Percentiles rank a stretch among this genome's conserved stretches.
Conservation (phyloP, 129 eudicot genomes). For the Mikania micrantha region DNA sequence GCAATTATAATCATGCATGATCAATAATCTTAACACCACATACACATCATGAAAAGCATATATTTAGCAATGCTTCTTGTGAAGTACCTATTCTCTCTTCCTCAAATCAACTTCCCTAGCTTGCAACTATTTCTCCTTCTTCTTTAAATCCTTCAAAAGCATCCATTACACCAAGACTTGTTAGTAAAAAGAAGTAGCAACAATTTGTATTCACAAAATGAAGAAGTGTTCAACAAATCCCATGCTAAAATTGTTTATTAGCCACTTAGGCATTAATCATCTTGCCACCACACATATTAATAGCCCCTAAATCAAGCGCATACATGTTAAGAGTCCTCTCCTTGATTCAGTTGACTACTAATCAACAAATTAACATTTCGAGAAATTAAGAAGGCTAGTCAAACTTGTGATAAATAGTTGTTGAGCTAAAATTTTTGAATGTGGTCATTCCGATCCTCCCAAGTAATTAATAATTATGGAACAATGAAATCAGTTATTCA, state of each 20-base stretch:
- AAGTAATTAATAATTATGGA: neutral
- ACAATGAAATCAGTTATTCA: neutral
- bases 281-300: neutral
- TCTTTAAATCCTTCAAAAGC: conserved; percentile 68
- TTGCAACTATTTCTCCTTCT: conserved; percentile 86
- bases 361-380: neutral
- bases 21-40: neutral
- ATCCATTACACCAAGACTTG: conserved; percentile 3
- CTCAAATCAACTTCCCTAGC: conserved; percentile 86
- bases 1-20: neutral
- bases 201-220: neutral
- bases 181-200: neutral
- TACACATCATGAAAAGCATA: neutral
- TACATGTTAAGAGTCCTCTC: neutral
- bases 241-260: neutral
- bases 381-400: neutral
- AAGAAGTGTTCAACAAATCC: neutral
- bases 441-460: neutral
- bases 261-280: neutral
- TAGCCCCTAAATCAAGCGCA: neutral
- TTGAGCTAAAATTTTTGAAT: neutral
- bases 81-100: conserved; percentile 84
- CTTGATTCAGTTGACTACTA: conserved; percentile 1
- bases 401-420: neutral
- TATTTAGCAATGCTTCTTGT: neutral